phyloP scores from a whole-genome alignment of 441 rosid genomes.

The Pelargonium myrrhifolium region DNA sequence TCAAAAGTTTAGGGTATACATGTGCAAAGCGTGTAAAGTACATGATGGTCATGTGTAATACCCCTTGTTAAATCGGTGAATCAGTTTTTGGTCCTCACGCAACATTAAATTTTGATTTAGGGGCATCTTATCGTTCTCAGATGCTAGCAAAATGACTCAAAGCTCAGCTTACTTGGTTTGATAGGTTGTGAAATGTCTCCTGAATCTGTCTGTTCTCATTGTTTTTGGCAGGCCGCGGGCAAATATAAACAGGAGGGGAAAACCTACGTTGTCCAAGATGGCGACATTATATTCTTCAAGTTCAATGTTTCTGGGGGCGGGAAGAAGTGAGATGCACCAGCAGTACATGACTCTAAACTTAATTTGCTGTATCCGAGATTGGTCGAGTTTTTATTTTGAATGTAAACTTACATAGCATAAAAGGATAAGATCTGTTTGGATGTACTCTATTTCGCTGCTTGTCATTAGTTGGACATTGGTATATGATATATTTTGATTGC shows the following conservation, averaged over 20 bases:
- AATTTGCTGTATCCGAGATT: slow-evolving; percentile 5
- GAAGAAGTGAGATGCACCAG: slow-evolving; percentile 56
- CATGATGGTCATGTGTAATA: no score
- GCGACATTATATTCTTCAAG: slow-evolving; percentile 90
- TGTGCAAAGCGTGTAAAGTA: no score
- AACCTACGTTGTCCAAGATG: slow-evolving; percentile 88
- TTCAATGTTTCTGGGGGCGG: slow-evolving; percentile 94
- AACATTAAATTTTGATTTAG: no score
- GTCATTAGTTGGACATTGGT: neutral
- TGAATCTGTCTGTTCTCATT: neutral
- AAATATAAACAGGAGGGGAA: slow-evolving; percentile 93
- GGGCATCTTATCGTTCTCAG: no score
- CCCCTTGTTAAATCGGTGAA: no score
- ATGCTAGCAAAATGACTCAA: no score
- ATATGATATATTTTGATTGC: slow-evolving; percentile 8
- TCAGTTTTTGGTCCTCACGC: no score
- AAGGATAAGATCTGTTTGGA: neutral
- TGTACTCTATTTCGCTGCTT: slow-evolving; percentile 17
- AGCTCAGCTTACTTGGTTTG: no score
- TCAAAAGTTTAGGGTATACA: no score
- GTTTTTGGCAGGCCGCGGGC: slow-evolving; percentile 60
- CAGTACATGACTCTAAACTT: neutral
- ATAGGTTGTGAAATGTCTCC: neutral
- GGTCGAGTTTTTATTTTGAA: slow-evolving; percentile 9
- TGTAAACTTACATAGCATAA: neutral